Evolutionary conservation across 164 flowering plant species (phyloP), one percentile per base, ranked within the genome.

Genomic region (Annona cherimola): DNA sequence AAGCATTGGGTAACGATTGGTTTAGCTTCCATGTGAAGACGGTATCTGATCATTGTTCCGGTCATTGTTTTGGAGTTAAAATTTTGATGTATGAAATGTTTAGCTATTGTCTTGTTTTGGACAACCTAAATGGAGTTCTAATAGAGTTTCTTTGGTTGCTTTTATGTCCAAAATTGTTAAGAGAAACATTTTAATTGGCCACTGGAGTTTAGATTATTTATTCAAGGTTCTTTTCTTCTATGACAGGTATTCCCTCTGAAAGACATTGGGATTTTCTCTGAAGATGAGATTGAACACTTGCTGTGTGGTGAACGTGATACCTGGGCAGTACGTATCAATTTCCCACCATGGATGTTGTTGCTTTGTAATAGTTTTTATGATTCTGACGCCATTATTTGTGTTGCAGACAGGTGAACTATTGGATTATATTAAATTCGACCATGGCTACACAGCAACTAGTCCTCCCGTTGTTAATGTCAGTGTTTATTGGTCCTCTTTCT

Each of bases 391-490:
- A 42, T 64, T 54, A 2, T 60, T 73, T 73, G 45, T 59, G 42
- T 61, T 42, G 42, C 89, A 90, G 94, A 76, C 81, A 55, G 81
- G 80, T 73, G 90, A 87, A 71, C 85, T 96, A 40, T 71, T 85
- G 81, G 93, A 93, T 76, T 86, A 91, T 73, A 79, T 91, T 78
- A 91, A 91, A 82, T 90, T 91, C 75, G 98, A 93, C 76, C 99
- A 96, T 81, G 99, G 99, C 73, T 96, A 93, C 78, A 93, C 97
- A 39, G 88, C 90, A 8, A 86, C 90, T 81, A 96, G 98, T 84
- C 88, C 91, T 70, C 89, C 92, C 20, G 74, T 93, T 62, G 45
- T 85, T 35, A 77, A 85, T 79, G 99, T 96, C 2, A 71, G 94
- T 86, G 40, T 45, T 65, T 19, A 46, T 18, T 43, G 44, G 19